Conservation (phyloP, 2,329 filamentous ascomycete genomes). For the Colletotrichum siamense region DNA sequence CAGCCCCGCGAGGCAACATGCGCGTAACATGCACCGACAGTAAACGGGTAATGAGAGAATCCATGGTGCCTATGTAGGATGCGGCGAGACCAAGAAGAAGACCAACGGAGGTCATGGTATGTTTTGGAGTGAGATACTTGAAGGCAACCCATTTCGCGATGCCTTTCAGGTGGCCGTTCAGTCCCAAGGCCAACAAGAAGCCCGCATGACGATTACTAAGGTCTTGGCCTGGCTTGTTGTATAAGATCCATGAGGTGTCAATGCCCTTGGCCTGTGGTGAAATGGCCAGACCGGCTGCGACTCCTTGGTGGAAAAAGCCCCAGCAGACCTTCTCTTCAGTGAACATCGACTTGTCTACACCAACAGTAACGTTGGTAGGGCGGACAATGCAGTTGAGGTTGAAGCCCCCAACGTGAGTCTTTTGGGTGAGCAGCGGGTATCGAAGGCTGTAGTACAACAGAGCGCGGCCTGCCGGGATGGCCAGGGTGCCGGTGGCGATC, state of each 20-base stretch:
- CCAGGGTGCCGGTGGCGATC: slow-evolving; percentile 85
- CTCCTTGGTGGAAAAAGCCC: slow-evolving; percentile 98
- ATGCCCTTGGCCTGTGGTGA: slow-evolving; percentile 90
- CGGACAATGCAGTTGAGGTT: slow-evolving; percentile 92
- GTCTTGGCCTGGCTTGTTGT: slow-evolving; percentile 89
- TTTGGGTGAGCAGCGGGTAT: slow-evolving; percentile 89
- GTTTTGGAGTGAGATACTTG: slow-evolving; percentile 98
- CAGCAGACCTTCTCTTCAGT: slow-evolving; percentile 97
- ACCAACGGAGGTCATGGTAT: slow-evolving; percentile 98
- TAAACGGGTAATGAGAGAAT: slow-evolving; percentile 89
- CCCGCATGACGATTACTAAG: slow-evolving; percentile 96
- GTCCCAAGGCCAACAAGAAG: slow-evolving; percentile 85
- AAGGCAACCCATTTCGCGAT: slow-evolving; percentile 98
- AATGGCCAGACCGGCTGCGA: slow-evolving; percentile 90
- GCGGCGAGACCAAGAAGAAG: slow-evolving; percentile 90
- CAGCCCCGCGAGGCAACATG: slow-evolving; percentile 90
- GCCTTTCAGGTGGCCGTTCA: slow-evolving; percentile 93
- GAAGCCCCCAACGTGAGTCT: slow-evolving; percentile 88
- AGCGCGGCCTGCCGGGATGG: slow-evolving; percentile 85
- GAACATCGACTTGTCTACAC: slow-evolving; percentile 86
- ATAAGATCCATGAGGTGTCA: slow-evolving; percentile 98
- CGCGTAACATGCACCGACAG: slow-evolving; percentile 95
- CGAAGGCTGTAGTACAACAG: slow-evolving; percentile 89
- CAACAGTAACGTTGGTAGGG: slow-evolving; percentile 88
- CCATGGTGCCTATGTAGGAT: slow-evolving; percentile 96